Evolutionary conservation across 177 flowering plant species (phyloP), one percentile per base, ranked within the genome.

Genomic region (Vitis hybrid): DNA sequence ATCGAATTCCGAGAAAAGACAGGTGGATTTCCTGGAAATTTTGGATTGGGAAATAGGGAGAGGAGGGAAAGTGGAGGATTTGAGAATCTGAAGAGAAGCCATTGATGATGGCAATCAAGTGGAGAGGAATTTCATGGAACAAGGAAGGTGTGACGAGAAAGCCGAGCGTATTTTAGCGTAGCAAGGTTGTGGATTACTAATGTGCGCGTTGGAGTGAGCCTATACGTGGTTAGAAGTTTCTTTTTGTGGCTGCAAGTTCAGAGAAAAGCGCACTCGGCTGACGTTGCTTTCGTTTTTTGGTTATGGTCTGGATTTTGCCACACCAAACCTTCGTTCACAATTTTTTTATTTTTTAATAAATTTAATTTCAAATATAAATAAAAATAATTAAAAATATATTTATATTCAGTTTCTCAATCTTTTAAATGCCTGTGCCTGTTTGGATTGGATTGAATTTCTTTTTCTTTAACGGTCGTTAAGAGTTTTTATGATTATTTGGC

Each of bases 1-100:
- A 60, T 35, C 63, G 8, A 8, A 21, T 56, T 57, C 55, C 27
- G 67, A 14, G 68, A 62, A 60, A 48, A 66, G 14, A 59, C 67
- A 66, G 63, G 55, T 70, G 13, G 62, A 68, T 62, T 74, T 67
- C 51, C 67, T 61, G 27, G 60, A 51, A 27, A 72, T 68, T 7
- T 72, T 72, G 11, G 70, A n/a, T 5, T 64, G 75, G 2, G 73
- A 69, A 51, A 51, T n/a, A 11, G 70, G 54, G 67, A 70, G 2
- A 1, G 72, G 67, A 63, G 68, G 49, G 0, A 73, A 15, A 32
- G 68, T 48, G 11, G 72, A 6, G 46, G 46, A 76, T 27, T 72
- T 78, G 32, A 70, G 18, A n/a, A 71, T 49, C 55, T 81, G 78
- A 4, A 70, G 70, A 68, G 75, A 70, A 63, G 78, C 82, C 84